Percentiles rank a stretch among this genome's conserved stretches.
Evolutionary conservation across 2,329 filamentous ascomycete species (phyloP).

Genomic region (Didymella keratinophila): DNA sequence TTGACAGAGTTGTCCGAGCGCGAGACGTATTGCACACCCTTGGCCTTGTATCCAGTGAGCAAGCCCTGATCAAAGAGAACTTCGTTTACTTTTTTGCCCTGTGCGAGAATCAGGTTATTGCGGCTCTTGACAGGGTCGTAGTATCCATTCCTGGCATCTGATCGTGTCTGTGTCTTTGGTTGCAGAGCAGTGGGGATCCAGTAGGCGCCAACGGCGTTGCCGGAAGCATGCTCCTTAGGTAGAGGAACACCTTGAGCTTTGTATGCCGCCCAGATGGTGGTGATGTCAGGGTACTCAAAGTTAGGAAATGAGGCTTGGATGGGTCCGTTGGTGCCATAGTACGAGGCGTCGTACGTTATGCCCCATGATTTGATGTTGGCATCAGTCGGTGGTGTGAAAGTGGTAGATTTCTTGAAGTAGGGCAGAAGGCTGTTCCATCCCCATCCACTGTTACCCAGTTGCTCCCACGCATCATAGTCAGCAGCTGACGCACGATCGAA

Average conservation of each 20-base stretch:
- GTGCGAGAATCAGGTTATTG: constrained; percentile 33
- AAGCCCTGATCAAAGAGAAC: constrained; percentile 32
- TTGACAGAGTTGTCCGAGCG: constrained; percentile 28
- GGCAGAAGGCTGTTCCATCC: constrained; percentile 38
- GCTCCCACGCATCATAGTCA: constrained; percentile 63
- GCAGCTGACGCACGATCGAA: constrained; percentile 47
- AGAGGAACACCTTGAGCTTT: constrained; percentile 29
- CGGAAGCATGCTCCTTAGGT: constrained; percentile 38
- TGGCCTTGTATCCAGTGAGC: constrained; percentile 27
- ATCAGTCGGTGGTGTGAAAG: constrained; percentile 30
- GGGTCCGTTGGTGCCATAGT: constrained; percentile 35
- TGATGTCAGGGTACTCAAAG: constrained; percentile 35
- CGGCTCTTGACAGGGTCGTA: constrained; percentile 36
- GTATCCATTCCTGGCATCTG: constrained; percentile 42
- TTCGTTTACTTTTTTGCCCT: constrained; percentile 36
- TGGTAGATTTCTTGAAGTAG: constrained; percentile 46
- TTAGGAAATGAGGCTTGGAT: constrained; percentile 38
- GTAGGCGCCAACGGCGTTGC: constrained; percentile 38
- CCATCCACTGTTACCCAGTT: constrained; percentile 63
- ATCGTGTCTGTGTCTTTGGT: constrained; percentile 42
- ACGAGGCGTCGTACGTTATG: constrained; percentile 37
- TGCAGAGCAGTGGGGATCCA: constrained; percentile 41
- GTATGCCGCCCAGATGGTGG: constrained; percentile 33
- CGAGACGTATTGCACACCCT: constrained; percentile 33
- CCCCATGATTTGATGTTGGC: constrained; percentile 28